Conservation (phyloP, 306 rosid species). For the Alnus glutinosa region DNA sequence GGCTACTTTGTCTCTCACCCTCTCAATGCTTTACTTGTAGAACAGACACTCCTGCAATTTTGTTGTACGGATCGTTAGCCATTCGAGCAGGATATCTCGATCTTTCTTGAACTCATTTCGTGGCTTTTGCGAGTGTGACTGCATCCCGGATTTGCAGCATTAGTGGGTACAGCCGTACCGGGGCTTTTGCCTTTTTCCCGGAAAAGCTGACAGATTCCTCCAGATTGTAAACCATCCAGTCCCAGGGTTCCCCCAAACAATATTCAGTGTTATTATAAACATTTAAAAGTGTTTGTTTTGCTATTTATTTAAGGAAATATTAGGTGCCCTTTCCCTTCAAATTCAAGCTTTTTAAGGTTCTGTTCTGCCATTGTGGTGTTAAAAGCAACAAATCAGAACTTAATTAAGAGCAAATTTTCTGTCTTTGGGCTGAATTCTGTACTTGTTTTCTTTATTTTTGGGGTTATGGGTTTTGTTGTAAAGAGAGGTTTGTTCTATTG, state of each 20-base stretch:
- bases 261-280: constrained; percentile 27
- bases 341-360: constrained; percentile 3
- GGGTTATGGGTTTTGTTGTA: neutral
- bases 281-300: neutral
- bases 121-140: constrained; percentile 46
- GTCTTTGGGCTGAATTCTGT: constrained; percentile 28
- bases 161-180: constrained; percentile 21
- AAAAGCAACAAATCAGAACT: constrained; percentile 1
- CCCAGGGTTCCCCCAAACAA: constrained; percentile 29
- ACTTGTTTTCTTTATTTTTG: constrained; percentile 13
- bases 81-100: no score
- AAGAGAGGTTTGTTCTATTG: neutral
- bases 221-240: constrained; percentile 47
- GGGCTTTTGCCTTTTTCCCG: constrained; percentile 51
- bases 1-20: constrained; percentile 23
- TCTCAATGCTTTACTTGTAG: constrained; percentile 35
- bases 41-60: no score
- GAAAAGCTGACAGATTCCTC: constrained; percentile 55
- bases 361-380: constrained; percentile 4
- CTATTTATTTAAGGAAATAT: constrained; percentile 7
- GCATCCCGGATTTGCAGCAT: constrained; percentile 37
- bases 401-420: constrained; percentile 1
- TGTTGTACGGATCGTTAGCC: no score
- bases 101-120: constrained; percentile 1
- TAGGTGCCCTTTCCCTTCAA: constrained; percentile 11